Evolutionary conservation across 2,329 filamentous ascomycete genomes (phyloP).

Genomic region (Helminthosporium solani): DNA sequence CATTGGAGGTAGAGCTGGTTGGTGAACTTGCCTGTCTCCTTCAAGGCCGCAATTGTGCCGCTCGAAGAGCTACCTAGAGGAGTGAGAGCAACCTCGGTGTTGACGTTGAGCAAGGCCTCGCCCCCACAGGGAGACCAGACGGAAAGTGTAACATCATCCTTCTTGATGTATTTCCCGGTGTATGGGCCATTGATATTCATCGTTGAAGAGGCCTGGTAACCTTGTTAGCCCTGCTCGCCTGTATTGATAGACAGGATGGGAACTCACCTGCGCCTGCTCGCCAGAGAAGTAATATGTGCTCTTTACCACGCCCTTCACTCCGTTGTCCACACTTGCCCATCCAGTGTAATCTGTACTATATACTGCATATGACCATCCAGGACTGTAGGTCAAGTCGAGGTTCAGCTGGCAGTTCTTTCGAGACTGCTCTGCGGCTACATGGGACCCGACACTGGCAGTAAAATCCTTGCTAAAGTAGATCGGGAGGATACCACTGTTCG

Average conservation of each 20-base stretch:
- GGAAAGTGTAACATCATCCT: slow-evolving; percentile 38
- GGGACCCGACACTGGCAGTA: slow-evolving; percentile 32
- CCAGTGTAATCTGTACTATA: slow-evolving; percentile 39
- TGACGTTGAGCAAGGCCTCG: slow-evolving; percentile 32
- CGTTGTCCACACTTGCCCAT: slow-evolving; percentile 37
- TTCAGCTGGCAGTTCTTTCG: slow-evolving; percentile 45
- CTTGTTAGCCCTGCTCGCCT: not conserved
- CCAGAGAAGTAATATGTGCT: slow-evolving; percentile 42
- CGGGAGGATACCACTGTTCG: slow-evolving; percentile 30
- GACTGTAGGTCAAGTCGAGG: slow-evolving; percentile 32
- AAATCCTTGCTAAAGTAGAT: slow-evolving; percentile 37
- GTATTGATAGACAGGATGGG: not conserved
- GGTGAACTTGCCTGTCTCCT: slow-evolving; percentile 28
- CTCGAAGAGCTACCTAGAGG: slow-evolving; percentile 19
- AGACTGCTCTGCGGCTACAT: slow-evolving; percentile 23
- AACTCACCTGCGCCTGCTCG: slow-evolving; percentile 26
- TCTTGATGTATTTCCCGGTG: slow-evolving; percentile 47
- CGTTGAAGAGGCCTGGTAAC: slow-evolving; percentile 13
- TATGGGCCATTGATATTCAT: slow-evolving; percentile 44
- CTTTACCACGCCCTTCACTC: slow-evolving; percentile 38
- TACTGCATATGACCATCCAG: slow-evolving; percentile 42
- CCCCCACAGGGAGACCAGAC: slow-evolving; percentile 36
- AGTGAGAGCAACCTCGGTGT: slow-evolving; percentile 32
- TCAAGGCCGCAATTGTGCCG: slow-evolving; percentile 29
- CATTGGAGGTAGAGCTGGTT: slow-evolving; percentile 34